These are phyloP conservation scores for Aspergillus oerlinghausenensis DNA, from an alignment of 2,329 filamentous ascomycete genomes.

Conservation along the genomic window DNA sequence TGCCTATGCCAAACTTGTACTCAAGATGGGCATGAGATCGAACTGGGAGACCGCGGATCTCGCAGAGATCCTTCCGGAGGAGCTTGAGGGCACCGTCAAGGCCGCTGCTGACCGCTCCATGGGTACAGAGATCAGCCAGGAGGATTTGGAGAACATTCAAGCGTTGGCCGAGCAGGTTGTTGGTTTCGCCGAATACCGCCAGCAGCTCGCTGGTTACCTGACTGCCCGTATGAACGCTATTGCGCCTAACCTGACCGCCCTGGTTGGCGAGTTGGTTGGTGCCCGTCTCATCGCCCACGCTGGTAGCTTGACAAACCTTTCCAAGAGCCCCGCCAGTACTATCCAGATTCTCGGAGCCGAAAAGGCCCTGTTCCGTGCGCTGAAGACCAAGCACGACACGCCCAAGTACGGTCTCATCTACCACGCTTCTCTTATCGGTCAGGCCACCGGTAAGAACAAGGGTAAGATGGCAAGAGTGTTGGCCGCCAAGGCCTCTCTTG, in stretches of 20 bases:
- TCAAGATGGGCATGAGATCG: conserved; percentile 83
- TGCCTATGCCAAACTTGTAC: conserved; percentile 82
- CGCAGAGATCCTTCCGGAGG: conserved; percentile 86
- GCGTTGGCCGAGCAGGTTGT: conserved; percentile 91
- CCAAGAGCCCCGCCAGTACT: conserved; percentile 91
- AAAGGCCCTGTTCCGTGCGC: conserved; percentile 94
- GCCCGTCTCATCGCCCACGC: conserved; percentile 92
- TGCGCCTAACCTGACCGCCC: conserved; percentile 87
- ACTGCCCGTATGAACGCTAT: conserved; percentile 94
- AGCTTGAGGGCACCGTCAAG: conserved; percentile 89
- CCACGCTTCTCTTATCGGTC: conserved; percentile 88
- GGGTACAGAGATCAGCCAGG: conserved; percentile 92
- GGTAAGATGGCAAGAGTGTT: conserved; percentile 98
- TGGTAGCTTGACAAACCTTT: conserved; percentile 88
- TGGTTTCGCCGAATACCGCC: conserved; percentile 82
- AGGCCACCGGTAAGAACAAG: conserved; percentile 98
- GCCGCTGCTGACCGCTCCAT: conserved; percentile 93
- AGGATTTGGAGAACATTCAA: conserved; percentile 90
- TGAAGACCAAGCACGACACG: conserved; percentile 99
- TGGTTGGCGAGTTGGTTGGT: conserved; percentile 90
- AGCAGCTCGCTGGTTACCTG: conserved; percentile 82
- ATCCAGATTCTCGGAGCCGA: conserved; percentile 98
- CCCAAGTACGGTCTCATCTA: conserved; percentile 97
- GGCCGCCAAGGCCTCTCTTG: conserved; percentile 86
- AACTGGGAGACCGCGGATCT: conserved; percentile 74